Conservation (phyloP, 345 rosid species). For the Aethionema arabicum region DNA sequence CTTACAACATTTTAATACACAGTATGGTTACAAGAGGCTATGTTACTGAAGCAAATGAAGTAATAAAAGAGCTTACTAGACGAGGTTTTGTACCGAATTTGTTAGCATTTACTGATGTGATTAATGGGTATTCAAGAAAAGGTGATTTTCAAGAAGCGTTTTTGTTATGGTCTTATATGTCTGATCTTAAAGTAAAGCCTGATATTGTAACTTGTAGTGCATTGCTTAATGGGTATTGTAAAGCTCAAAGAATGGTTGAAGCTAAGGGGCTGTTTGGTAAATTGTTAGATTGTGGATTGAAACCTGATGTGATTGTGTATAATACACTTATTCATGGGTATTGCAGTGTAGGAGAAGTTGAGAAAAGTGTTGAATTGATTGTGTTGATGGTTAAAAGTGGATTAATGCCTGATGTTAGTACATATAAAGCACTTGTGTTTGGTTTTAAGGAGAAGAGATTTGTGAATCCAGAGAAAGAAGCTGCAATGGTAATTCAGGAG, state of each 20-base stretch:
- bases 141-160: conserved; percentile 52
- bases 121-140: conserved; percentile 45
- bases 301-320: conserved; percentile 48
- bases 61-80: conserved; percentile 46
- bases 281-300: conserved; percentile 47
- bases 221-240: conserved; percentile 51
- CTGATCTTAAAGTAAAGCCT: conserved; percentile 43
- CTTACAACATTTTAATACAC: conserved; percentile 50
- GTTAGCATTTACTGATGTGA: conserved; percentile 51
- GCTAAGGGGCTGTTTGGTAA: conserved; percentile 43
- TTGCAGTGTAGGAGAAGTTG: conserved; percentile 41
- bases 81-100: conserved; percentile 44
- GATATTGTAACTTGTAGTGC: conserved; percentile 56
- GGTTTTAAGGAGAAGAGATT: conserved; percentile 40
- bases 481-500: conserved; percentile 41
- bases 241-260: conserved; percentile 41
- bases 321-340: conserved; percentile 54
- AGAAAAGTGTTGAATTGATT: conserved; percentile 46
- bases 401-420: conserved; percentile 42
- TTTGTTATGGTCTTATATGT: conserved; percentile 51
- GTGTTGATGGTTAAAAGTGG: conserved; percentile 44
- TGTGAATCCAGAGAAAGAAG: conserved; percentile 39
- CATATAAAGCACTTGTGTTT: conserved; percentile 42
- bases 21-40: conserved; percentile 48
- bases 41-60: conserved; percentile 42